Evolutionary conservation across 2,329 filamentous ascomycete species (phyloP), one percentile per base, ranked within the genome.

Genomic region (Botryotinia convoluta): DNA sequence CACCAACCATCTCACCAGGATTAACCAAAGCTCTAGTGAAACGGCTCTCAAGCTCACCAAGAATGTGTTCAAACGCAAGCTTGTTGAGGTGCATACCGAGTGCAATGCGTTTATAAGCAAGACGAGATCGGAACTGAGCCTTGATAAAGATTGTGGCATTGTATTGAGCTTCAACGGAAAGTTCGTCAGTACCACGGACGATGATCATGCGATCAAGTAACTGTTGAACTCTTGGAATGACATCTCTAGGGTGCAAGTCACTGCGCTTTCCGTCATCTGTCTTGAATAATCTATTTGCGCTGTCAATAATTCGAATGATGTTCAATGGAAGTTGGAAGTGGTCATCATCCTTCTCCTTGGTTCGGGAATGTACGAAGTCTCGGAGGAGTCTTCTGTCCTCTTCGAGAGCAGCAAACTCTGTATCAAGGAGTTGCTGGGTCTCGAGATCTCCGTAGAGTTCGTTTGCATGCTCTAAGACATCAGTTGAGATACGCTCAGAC

Each of bases 1-100:
- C 96, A 85, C 96, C 96, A 73, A 99, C 96, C 96, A 99, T 99
- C 82, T 99, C 97, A 81, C 97, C 96, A 65, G 96, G 95, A 79
- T 91, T 93, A 75, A 97, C 95, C 78, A 93, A 90, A 64, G 95
- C 90, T 79, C 92, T 91, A 51, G 93, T 89, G 88, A 97, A 99
- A 75, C 94, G 90, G 80, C 89, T 94, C 84, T 97, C 93, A 59
- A 99, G 86, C 78, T 97, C 95, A 77, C 96, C 96, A 57, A 99
- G 83, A 64, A 99, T 90, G 81, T 98, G 95, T 75, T 96, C 92
- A 80, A 99, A 95, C 1, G 96, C 95, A 76, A 97, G 88, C 83
- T 94, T 96, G 84, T 93, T 97, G 77, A 99, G 84, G 20, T 91
- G 92, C 80, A 97, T 91, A 77, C 94, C 89, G 72, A 93, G 91